Evolutionary conservation across 1,139 yeast genomes (phyloP).

Genomic region (Wickerhamomyces sp.): DNA sequence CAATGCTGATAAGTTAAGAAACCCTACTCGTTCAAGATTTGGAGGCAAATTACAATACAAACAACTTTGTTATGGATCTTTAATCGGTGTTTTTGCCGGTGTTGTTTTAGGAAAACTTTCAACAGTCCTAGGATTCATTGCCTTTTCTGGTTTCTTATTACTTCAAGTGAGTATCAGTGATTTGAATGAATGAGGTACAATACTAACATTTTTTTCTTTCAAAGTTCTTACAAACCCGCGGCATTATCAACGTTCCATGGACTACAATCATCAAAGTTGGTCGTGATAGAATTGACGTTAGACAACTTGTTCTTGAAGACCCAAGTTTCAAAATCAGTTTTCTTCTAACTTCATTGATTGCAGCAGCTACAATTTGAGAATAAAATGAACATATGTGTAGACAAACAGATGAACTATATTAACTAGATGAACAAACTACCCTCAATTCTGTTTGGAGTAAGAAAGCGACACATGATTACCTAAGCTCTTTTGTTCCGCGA

Average conservation of each 20-base stretch:
- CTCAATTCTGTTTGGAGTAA: too few relatives aligned
- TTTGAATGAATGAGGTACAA: too few relatives aligned
- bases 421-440: too few relatives aligned
- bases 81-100: conserved; percentile 54
- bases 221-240: conserved; percentile 52
- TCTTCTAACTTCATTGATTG: conserved; percentile 50
- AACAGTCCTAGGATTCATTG: conserved; percentile 44
- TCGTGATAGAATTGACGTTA: conserved; percentile 42
- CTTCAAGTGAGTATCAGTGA: conserved; percentile 18
- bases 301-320: conserved; percentile 47
- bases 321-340: conserved; percentile 58
- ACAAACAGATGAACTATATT: too few relatives aligned
- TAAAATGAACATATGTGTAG: too few relatives aligned
- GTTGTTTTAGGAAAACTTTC: conserved; percentile 55
- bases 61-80: conserved; percentile 57
- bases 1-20: conserved; percentile 9
- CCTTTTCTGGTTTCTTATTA: conserved; percentile 41
- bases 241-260: conserved; percentile 51
- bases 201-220: too few relatives aligned
- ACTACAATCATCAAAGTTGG: conserved; percentile 44
- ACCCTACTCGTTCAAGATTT: conserved; percentile 25
- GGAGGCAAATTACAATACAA: conserved; percentile 44
- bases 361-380: conserved; percentile 50
- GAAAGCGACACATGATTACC: too few relatives aligned
- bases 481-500: too few relatives aligned